Percentiles rank a stretch among this genome's conserved stretches.
phyloP scores from a whole-genome alignment of 2,329 filamentous ascomycete genomes.

The Fusarium tuaranense region DNA sequence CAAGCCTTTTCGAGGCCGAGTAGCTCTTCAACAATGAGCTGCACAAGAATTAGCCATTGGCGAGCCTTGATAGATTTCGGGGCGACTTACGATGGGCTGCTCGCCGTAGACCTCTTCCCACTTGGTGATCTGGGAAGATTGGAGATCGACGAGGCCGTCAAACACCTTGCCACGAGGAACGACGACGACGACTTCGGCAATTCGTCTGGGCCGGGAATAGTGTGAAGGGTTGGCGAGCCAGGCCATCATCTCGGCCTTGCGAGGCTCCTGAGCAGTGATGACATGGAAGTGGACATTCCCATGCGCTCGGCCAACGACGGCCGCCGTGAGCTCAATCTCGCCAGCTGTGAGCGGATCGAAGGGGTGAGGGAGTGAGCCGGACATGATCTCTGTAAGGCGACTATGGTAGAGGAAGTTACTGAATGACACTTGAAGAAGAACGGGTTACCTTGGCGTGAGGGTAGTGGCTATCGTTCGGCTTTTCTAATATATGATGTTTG shows the following conservation, averaged over 20 bases:
- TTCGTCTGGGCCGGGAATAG: constrained; percentile 72
- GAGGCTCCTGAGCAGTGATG: constrained; percentile 85
- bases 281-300: constrained; percentile 83
- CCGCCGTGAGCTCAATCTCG: constrained; percentile 72
- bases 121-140: constrained; percentile 72
- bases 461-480: too few relatives aligned
- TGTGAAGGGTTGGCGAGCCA: constrained; percentile 78
- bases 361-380: constrained; percentile 31
- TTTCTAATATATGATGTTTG: too few relatives aligned
- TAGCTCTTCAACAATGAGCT: constrained; percentile 93
- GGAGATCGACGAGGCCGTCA: constrained; percentile 83
- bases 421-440: too few relatives aligned
- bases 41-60: constrained; percentile 12
- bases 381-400: too few relatives aligned
- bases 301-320: constrained; percentile 73
- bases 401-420: too few relatives aligned
- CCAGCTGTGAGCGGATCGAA: constrained; percentile 69
- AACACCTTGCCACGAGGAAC: constrained; percentile 82
- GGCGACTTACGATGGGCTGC: constrained; percentile 76
- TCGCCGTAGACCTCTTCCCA: constrained; percentile 83
- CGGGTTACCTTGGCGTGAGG: too few relatives aligned
- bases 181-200: constrained; percentile 88
- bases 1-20: constrained; percentile 81
- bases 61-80: not conserved
- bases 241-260: constrained; percentile 83